Percentiles rank a stretch among this genome's conserved stretches.
Conservation (phyloP, 1,284 basidiomycete species). For the Cryptococcus hybrid region DNA sequence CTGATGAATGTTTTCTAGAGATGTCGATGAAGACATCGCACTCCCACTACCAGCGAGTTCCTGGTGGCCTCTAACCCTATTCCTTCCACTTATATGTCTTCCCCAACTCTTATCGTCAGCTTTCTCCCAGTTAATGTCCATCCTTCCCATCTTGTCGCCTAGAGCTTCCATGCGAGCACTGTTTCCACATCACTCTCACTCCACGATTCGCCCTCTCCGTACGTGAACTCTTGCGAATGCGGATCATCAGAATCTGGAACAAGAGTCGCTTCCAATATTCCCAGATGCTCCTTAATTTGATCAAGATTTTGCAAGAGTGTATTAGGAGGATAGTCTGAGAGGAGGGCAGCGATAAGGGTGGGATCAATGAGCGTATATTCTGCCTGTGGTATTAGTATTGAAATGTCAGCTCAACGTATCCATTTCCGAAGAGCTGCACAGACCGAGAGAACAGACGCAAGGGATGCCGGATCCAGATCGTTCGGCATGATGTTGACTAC, state of each 20-base stretch:
- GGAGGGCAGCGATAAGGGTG: constrained; percentile 37
- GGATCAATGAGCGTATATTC: constrained; percentile 45
- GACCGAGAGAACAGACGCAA: not conserved
- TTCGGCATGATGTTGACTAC: constrained; percentile 1
- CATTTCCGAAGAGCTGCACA: not conserved
- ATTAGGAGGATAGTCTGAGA: constrained; percentile 39
- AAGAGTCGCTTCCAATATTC: constrained; percentile 42
- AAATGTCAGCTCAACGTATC: not conserved
- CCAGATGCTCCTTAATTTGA: constrained; percentile 41
- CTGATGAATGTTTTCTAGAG: too few species aligned
- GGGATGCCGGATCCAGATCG: constrained; percentile 14
- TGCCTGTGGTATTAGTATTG: constrained; percentile 21
- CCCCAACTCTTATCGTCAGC: not conserved
- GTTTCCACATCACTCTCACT: too few species aligned
- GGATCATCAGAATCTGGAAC: constrained; percentile 36
- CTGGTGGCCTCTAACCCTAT: too few species aligned
- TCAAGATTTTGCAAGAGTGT: constrained; percentile 19
- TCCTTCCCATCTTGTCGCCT: too few species aligned
- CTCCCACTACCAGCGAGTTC: too few species aligned
- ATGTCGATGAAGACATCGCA: too few species aligned
- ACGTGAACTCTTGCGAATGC: too few species aligned
- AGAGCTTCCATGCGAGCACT: too few species aligned
- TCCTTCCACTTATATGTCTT: not conserved
- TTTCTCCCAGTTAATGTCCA: too few species aligned
- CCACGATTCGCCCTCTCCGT: too few species aligned